Evolutionary conservation across 2,329 filamentous ascomycete species (phyloP), one percentile per base, ranked within the genome.

Genomic region (Cryphonectria nitschkei): DNA sequence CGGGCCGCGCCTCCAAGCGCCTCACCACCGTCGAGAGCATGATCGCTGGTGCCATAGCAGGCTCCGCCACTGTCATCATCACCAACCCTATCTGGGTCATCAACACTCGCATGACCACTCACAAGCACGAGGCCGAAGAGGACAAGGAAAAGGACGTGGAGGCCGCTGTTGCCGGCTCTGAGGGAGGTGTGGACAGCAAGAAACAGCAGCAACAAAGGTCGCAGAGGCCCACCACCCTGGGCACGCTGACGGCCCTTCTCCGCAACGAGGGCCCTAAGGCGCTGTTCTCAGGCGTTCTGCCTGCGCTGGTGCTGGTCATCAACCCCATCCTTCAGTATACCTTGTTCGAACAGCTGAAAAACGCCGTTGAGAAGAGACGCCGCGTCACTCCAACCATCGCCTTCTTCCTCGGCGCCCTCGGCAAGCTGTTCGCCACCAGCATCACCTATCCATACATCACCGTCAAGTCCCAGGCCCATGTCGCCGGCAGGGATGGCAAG

Each of bases 81-180:
- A 99, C 96, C 73, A 99, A 99, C 85, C 96, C 96, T 63, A 99
- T 99, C 83, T 99, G 96, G 96, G 96, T 99, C 67, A 87, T 99
- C 81, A 99, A 99, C 86, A 99, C 96, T 68, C 92, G 96, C 79
- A 97, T 99, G 92, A 99, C 96, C 32, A 95, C 96, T 65, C 90
- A 94, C 77, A 92, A 92, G 83, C 88, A 89, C 74, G 76, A 77
- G 66, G 78, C 74, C 62, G 75, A 75, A 61, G 73, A 69, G 11
- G 72, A 74, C 5, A 74, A 75, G 3, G 43, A 19, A 26, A 70
- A 76, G n/a, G 78, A 77, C 69, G 39, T 46, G n/a, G 32, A 41
- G 41, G n/a, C 37, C 37, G 39, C 37, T n/a, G 63, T 77, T 78
- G 72, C 79, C 79, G 43, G 22, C 46, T n/a, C 46, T 8, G 46